Conservation (phyloP, 805 yeast genomes). For the Metschnikowia kunwiensis region DNA sequence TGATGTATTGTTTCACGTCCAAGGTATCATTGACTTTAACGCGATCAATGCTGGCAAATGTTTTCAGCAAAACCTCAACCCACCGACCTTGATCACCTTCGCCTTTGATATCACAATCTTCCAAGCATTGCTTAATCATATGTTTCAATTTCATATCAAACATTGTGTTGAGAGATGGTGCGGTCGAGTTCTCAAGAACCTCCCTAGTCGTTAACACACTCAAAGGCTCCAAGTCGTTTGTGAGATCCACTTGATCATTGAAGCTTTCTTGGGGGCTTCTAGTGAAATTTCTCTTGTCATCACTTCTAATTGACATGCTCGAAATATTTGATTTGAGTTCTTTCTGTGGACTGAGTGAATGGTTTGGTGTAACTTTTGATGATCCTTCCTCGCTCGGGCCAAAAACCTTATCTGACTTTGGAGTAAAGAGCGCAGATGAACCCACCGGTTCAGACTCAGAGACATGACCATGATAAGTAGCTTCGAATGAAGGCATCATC, state of each 20-base stretch:
- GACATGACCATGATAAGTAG: too few species aligned
- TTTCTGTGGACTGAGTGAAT: neutral
- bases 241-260: neutral
- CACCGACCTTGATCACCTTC: conserved; percentile 47
- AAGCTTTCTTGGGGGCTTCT: neutral
- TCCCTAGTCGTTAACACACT: conserved; percentile 1
- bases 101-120: conserved; percentile 53
- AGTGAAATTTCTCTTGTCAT: neutral
- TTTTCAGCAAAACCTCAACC: conserved; percentile 53
- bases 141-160: conserved; percentile 47
- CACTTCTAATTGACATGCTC: neutral
- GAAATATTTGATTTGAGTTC: conserved; percentile 4
- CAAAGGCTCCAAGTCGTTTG: neutral
- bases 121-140: conserved; percentile 56
- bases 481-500: conserved; percentile 1
- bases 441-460: neutral
- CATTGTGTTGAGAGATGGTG: conserved; percentile 7
- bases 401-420: neutral
- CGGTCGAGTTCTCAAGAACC: neutral
- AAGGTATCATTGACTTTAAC: conserved; percentile 66
- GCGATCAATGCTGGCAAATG: conserved; percentile 6
- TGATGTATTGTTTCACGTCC: conserved; percentile 85
- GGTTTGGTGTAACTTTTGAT: neutral
- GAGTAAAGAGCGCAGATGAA: neutral
- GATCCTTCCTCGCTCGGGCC: neutral